Evolutionary conservation across 1,284 basidiomycete species (phyloP).

Genomic region (Leccinum angustisporum): DNA sequence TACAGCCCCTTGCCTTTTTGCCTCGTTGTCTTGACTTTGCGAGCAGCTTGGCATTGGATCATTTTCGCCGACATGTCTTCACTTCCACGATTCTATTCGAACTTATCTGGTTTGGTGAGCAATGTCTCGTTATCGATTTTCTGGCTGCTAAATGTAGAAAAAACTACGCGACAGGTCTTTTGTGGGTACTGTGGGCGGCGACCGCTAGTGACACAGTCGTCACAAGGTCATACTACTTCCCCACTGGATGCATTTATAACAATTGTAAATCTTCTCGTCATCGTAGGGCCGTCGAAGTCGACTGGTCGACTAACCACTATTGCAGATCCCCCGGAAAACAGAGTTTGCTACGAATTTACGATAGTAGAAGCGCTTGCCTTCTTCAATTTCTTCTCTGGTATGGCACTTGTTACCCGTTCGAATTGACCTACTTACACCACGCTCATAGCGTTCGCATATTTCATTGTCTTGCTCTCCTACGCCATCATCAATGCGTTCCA

Average conservation of each 20-base stretch:
- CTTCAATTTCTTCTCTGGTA: constrained; percentile 27
- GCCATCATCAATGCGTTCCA: constrained; percentile 24
- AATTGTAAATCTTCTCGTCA: constrained; percentile 5
- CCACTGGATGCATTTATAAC: constrained; percentile 21
- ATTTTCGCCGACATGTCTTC: constrained; percentile 10
- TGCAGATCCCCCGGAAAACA: constrained; percentile 13
- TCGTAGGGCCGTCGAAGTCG: background rate
- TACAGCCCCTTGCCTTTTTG: background rate
- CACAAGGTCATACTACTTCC: constrained; percentile 9
- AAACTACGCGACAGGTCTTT: constrained; percentile 13
- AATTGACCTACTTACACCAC: background rate
- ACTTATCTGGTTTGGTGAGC: constrained; percentile 28
- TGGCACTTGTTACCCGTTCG: background rate
- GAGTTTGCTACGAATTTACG: constrained; percentile 20
- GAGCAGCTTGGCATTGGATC: constrained; percentile 19
- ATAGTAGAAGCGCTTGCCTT: constrained; percentile 23
- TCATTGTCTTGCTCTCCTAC: constrained; percentile 20
- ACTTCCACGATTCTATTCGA: constrained; percentile 28
- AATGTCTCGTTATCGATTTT: background rate
- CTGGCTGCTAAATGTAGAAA: background rate
- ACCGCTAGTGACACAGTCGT: constrained; percentile 14
- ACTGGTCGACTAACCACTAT: background rate
- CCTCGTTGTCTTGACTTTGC: constrained; percentile 1
- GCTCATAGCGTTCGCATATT: constrained; percentile 27
- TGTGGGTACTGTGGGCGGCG: constrained; percentile 27